These are phyloP conservation scores for Kwoniella shivajii DNA, from an alignment of 1,284 basidiomycete species.

Conservation along the genomic window DNA sequence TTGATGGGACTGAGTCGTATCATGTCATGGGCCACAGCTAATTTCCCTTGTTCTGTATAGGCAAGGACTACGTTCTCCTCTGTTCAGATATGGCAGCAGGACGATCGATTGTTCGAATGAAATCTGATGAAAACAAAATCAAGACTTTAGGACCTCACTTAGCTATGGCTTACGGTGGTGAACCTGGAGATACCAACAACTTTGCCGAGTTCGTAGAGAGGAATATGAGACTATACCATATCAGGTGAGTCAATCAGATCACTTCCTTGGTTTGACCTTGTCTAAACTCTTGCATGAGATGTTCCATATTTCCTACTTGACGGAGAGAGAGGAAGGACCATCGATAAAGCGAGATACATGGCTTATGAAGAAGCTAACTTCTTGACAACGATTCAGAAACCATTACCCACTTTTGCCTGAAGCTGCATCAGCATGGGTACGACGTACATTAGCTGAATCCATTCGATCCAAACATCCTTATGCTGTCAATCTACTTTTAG, in stretches of 20 bases:
- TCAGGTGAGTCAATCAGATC: slow-evolving; percentile 63
- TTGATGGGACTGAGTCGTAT: too few species aligned
- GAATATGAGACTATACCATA: slow-evolving; percentile 93
- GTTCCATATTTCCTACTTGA: too few species aligned
- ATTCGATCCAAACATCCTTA: slow-evolving; percentile 87
- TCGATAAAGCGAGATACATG: too few species aligned
- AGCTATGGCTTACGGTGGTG: slow-evolving; percentile 92
- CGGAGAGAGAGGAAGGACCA: too few species aligned
- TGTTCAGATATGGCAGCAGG: slow-evolving; percentile 87
- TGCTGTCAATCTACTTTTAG: slow-evolving; percentile 88
- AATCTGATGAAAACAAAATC: slow-evolving; percentile 96
- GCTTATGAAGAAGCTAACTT: too few species aligned
- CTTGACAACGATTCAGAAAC: slow-evolving; percentile 19
- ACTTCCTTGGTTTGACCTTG: too few species aligned
- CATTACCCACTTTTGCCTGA: slow-evolving; percentile 79
- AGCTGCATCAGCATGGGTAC: slow-evolving; percentile 92
- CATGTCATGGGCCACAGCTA: not conserved
- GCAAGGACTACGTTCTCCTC: slow-evolving; percentile 87
- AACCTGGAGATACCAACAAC: slow-evolving; percentile 95
- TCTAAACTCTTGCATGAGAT: not conserved
- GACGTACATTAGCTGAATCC: slow-evolving; percentile 83
- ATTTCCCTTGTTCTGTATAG: slow-evolving; percentile 57
- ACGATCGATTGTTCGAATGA: slow-evolving; percentile 96
- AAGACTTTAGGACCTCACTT: slow-evolving; percentile 87
- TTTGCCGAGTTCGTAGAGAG: slow-evolving; percentile 96